Percentiles rank a stretch among this genome's conserved stretches.
phyloP scores from a whole-genome alignment of 352 stramenopile species.

The Pythium sukuiense region DNA sequence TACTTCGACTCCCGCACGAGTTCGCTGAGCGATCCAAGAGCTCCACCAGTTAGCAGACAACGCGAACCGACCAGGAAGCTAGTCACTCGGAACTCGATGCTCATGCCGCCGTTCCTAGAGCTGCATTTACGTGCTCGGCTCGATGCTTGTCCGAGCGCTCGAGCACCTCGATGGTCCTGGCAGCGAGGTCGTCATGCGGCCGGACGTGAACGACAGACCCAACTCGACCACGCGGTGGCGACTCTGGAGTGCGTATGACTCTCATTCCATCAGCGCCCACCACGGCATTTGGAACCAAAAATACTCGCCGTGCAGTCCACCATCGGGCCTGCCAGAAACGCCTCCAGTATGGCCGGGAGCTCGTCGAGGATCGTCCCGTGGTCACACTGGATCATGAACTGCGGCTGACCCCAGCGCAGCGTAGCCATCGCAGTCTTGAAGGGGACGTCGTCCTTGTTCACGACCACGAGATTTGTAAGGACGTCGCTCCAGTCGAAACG shows the following conservation, averaged over 20 bases:
- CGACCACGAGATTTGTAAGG: constrained; percentile 9
- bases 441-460: background rate
- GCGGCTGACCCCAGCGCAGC: constrained; percentile 21
- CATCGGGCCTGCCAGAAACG: constrained; percentile 6
- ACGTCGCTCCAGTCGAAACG: constrained; percentile 3
- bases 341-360: constrained; percentile 13
- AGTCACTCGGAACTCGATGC: constrained; percentile 23
- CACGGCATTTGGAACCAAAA: background rate
- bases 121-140: background rate
- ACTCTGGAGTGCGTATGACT: background rate
- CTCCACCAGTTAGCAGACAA: constrained; percentile 10
- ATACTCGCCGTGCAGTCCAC: background rate
- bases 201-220: constrained; percentile 15
- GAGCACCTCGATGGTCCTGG: constrained; percentile 19
- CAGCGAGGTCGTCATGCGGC: constrained; percentile 12
- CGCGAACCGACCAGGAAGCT: constrained; percentile 13
- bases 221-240: constrained; percentile 18
- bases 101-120: background rate
- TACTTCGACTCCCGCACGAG: constrained; percentile 8
- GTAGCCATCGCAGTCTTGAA: constrained; percentile 6
- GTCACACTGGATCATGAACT: constrained; percentile 22
- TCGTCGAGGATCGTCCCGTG: constrained; percentile 18
- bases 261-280: background rate
- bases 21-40: constrained; percentile 12
- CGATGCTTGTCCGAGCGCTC: constrained; percentile 15